Percentiles rank a stretch among this genome's conserved stretches.
Evolutionary conservation across 768 basidiomycete species (phyloP).

Genomic region (Trametes punicea): DNA sequence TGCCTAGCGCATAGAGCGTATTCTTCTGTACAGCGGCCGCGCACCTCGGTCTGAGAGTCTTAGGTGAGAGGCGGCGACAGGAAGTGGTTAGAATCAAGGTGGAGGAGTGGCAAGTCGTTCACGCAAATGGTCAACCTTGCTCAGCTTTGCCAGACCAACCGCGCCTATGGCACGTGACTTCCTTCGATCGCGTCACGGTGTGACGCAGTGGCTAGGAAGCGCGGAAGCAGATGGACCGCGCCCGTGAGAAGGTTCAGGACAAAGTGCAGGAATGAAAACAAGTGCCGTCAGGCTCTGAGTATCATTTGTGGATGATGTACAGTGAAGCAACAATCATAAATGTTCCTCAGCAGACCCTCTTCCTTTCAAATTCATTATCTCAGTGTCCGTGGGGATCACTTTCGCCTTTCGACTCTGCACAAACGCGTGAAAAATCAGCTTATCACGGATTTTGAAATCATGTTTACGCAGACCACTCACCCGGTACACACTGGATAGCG

Average conservation of each 20-base stretch:
- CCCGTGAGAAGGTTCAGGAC: background rate
- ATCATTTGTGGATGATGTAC: constrained; percentile 20
- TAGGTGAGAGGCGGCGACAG: background rate
- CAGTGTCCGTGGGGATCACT: constrained; percentile 76
- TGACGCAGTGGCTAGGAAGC: constrained; percentile 8
- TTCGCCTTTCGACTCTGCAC: constrained; percentile 69
- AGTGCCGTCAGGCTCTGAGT: background rate
- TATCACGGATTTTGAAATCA: too few species aligned
- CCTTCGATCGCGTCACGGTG: constrained; percentile 2
- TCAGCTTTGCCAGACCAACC: constrained; percentile 14
- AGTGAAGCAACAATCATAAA: constrained; percentile 9
- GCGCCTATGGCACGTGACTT: constrained; percentile 11
- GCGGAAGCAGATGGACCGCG: background rate
- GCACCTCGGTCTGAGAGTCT: background rate
- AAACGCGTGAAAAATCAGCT: too few species aligned
- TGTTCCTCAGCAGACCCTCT: constrained; percentile 4
- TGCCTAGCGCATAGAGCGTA: constrained; percentile 17
- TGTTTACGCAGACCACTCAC: too few species aligned
- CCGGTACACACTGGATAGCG: constrained; percentile 87
- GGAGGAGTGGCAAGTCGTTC: constrained; percentile 8
- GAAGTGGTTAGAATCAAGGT: background rate
- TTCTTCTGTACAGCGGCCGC: background rate
- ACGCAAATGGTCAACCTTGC: constrained; percentile 4
- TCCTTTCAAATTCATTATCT: constrained; percentile 17
- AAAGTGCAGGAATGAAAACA: background rate